Base-by-base conservation (phyloP, 306 rosid genomes). In the Prunus dulcis region DNA sequence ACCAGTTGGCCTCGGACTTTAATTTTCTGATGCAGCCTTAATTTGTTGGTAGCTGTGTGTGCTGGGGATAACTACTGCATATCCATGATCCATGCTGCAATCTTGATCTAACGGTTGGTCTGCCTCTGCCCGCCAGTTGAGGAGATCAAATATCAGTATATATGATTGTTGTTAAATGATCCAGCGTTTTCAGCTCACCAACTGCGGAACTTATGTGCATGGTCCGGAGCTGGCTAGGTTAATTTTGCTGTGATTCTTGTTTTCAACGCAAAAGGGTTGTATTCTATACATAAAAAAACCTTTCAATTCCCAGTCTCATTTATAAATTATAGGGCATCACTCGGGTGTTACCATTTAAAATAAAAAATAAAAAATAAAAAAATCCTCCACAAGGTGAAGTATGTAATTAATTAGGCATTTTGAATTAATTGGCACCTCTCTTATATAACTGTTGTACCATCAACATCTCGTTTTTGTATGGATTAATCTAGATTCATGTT, bases 21-120 rank as follows among this genome's bases (percentile, higher is more conserved):
- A 43, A 45, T 61, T 61, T 25, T 20, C 62, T 53, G 34, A 43
- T 19, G 49, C 64, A 6, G 27, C 55, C 32, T 50, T 38, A 38
- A 38, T 38, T 27, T 45, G 60, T 73, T 61, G 77, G 77, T 74
- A 61, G 69, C 58, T 74, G 60, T 73, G 77, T 47, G 74, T 73
- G 45, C 76, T 9, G 66, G 58, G 68, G 77, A 73, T 73, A 58
- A 5, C 68, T 43, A 43, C 46, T 52, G 23, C 51, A 3, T 12
- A 23, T 73, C 67, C 20, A 18, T 73, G 66, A 56, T 45, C 68
- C 68, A 47, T 60, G 56, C 45, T 58, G 68, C 77, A 43, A 67
- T 73, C 56, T 15, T 45, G 18, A 19, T 58, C 57, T 43, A 5
- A 73, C 43, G 45, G 66, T 58, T 57, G 68, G 47, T 60, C 58